Conservation (phyloP, 1,284 basidiomycete genomes). For the Leccinum laetum region DNA sequence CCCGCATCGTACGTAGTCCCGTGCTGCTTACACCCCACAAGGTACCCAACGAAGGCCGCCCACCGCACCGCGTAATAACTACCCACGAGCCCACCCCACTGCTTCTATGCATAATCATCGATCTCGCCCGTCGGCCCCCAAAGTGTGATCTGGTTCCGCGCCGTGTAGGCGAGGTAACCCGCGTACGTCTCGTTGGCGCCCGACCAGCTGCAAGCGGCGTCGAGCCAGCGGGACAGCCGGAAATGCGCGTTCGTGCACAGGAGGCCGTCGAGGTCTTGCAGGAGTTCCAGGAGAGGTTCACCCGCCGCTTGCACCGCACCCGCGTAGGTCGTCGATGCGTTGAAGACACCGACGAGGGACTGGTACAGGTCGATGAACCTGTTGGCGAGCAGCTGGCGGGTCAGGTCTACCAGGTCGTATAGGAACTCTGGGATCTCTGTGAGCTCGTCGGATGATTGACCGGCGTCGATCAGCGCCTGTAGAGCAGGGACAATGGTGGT, state of each 20-base stretch:
- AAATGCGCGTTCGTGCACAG: slow-evolving; percentile 38
- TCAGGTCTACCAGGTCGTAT: slow-evolving; percentile 43
- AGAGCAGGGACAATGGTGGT: slow-evolving; percentile 31
- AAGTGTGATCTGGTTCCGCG: slow-evolving; percentile 45
- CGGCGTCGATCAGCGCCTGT: slow-evolving; percentile 34
- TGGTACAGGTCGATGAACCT: slow-evolving; percentile 27
- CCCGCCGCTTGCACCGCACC: slow-evolving; percentile 25
- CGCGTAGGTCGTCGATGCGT: slow-evolving; percentile 20
- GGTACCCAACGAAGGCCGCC: slow-evolving; percentile 37
- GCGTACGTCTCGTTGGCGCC: slow-evolving; percentile 33
- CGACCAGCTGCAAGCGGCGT: slow-evolving; percentile 35
- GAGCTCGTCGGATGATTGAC: slow-evolving; percentile 13
- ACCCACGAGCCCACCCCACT: slow-evolving; percentile 43
- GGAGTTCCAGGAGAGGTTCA: slow-evolving; percentile 31
- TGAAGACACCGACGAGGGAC: slow-evolving; percentile 33
- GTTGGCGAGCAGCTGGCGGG: slow-evolving; percentile 43
- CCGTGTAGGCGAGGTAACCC: slow-evolving; percentile 39
- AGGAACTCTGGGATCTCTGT: slow-evolving; percentile 30
- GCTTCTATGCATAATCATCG: slow-evolving; percentile 46
- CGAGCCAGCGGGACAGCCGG: slow-evolving; percentile 39
- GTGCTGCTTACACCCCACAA: slow-evolving; percentile 30
- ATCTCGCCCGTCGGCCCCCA: slow-evolving; percentile 48
- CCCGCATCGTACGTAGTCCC: slow-evolving; percentile 32
- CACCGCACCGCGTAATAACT: slow-evolving; percentile 40
- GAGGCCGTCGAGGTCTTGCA: slow-evolving; percentile 38